Evolutionary conservation across 257 asterid genomes (phyloP).

Genomic region (Vinca minor): DNA sequence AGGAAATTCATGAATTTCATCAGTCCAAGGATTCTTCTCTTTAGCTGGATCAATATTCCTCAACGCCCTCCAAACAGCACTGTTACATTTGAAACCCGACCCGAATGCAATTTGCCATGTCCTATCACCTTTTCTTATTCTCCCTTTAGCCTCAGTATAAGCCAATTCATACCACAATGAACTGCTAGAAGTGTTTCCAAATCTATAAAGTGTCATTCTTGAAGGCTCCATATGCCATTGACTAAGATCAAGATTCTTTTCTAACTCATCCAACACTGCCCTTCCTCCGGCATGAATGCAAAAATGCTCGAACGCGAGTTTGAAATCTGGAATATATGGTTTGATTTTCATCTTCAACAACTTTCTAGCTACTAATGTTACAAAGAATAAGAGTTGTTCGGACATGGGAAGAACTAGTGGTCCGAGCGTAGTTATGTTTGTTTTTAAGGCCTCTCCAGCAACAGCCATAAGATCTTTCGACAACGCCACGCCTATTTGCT

Average conservation of each 20-base stretch:
- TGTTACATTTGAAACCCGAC: slow-evolving; percentile 35
- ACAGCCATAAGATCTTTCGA: slow-evolving; percentile 24
- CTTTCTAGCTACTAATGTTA: slow-evolving; percentile 13
- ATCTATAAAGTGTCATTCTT: slow-evolving; percentile 36
- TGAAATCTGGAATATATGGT: slow-evolving; percentile 28
- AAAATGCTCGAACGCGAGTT: slow-evolving; percentile 35
- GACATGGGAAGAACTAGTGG: slow-evolving; percentile 38
- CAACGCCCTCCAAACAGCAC: slow-evolving; percentile 33
- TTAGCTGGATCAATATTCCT: slow-evolving; percentile 21
- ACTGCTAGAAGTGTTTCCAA: slow-evolving; percentile 39
- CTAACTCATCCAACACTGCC: slow-evolving; percentile 24
- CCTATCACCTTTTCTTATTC: slow-evolving; percentile 28
- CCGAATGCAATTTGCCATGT: slow-evolving; percentile 38
- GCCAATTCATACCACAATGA: slow-evolving; percentile 38
- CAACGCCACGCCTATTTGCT: slow-evolving; percentile 15
- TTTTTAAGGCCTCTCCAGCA: slow-evolving; percentile 31
- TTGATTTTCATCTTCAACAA: slow-evolving; percentile 16
- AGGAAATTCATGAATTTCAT: slow-evolving; percentile 29
- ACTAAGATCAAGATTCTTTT: slow-evolving; percentile 20
- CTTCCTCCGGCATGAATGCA: slow-evolving; percentile 38
- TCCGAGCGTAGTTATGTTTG: slow-evolving; percentile 24
- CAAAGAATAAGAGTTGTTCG: slow-evolving; percentile 17
- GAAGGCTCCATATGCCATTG: slow-evolving; percentile 38
- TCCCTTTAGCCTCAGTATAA: slow-evolving; percentile 31
- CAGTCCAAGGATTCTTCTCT: slow-evolving; percentile 31